Evolutionary conservation across 2,329 filamentous ascomycete genomes (phyloP).

Genomic region (Neonectria magnoliae): DNA sequence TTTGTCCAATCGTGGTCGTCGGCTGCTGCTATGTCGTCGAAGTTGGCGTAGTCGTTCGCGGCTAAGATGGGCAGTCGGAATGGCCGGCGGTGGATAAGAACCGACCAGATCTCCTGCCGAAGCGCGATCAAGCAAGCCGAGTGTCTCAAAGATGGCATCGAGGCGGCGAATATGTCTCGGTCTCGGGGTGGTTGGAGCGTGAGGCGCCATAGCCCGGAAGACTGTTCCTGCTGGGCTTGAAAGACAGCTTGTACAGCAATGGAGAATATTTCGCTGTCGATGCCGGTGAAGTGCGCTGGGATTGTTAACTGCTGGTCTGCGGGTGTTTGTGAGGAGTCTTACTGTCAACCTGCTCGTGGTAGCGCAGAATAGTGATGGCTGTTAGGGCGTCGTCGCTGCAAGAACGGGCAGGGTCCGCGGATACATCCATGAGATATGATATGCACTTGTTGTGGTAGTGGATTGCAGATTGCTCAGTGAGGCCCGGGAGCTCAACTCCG

Average conservation of each 20-base stretch:
- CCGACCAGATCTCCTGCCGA: slow-evolving; percentile 29
- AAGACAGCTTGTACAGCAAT: slow-evolving; percentile 27
- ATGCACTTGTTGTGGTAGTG: slow-evolving; percentile 33
- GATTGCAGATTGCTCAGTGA: slow-evolving; percentile 25
- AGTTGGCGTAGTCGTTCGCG: slow-evolving; percentile 18
- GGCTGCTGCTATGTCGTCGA: slow-evolving; percentile 9
- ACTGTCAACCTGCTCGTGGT: slow-evolving; percentile 32
- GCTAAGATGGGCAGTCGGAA: slow-evolving; percentile 26
- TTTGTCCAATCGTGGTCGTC: slow-evolving; percentile 33
- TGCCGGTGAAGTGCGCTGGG: slow-evolving; percentile 26
- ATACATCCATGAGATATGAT: slow-evolving; percentile 30
- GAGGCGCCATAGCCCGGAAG: slow-evolving; percentile 14
- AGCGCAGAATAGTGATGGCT: slow-evolving; percentile 28
- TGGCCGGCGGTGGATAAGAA: slow-evolving; percentile 24
- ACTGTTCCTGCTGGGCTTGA: slow-evolving; percentile 20
- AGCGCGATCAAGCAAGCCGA: slow-evolving; percentile 27
- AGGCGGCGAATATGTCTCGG: slow-evolving; percentile 18
- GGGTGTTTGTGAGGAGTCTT: not conserved
- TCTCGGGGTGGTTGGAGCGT: slow-evolving; percentile 22
- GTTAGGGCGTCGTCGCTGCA: slow-evolving; percentile 33
- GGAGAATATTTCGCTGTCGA: slow-evolving; percentile 27
- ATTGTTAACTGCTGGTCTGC: not conserved
- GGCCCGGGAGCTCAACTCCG: slow-evolving; percentile 18
- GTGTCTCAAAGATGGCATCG: slow-evolving; percentile 24
- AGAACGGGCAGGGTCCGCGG: slow-evolving; percentile 15